Conservation (phyloP, 2,329 filamentous ascomycete genomes). For the Rachicladosporium sp. region DNA sequence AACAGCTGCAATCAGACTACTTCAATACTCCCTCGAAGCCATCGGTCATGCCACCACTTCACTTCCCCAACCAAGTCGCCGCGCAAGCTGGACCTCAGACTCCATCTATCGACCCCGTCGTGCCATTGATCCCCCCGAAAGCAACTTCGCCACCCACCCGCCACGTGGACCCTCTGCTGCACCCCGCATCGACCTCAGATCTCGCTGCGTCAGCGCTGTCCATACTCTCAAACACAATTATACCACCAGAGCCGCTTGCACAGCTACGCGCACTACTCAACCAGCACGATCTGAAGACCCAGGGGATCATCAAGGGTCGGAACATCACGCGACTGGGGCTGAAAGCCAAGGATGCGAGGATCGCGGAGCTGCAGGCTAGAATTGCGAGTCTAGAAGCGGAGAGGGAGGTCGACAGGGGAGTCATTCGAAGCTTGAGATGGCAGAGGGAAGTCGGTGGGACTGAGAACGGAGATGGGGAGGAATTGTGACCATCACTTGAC, state of each 20-base stretch:
- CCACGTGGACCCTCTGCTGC: slow-evolving; percentile 15
- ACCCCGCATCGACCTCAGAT: slow-evolving; percentile 13
- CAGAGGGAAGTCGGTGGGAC: slow-evolving; percentile 9
- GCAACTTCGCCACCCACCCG: slow-evolving; percentile 13
- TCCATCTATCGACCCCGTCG: neutral
- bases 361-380: slow-evolving; percentile 53
- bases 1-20: slow-evolving; percentile 10
- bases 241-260: slow-evolving; percentile 16
- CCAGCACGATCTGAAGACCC: slow-evolving; percentile 44
- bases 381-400: slow-evolving; percentile 47
- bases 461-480: neutral
- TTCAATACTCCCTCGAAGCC: slow-evolving; percentile 16
- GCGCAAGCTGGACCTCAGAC: too few relatives aligned
- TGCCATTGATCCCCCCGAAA: slow-evolving; percentile 1
- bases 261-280: slow-evolving; percentile 37
- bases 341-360: slow-evolving; percentile 51
- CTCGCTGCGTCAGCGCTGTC: slow-evolving; percentile 16
- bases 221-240: slow-evolving; percentile 6
- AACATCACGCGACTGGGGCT: slow-evolving; percentile 53
- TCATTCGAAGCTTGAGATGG: slow-evolving; percentile 35
- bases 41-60: neutral
- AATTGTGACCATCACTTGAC: neutral
- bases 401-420: slow-evolving; percentile 38
- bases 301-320: slow-evolving; percentile 51
- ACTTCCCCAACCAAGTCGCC: too few relatives aligned